Evolutionary conservation across 2,329 filamentous ascomycete genomes (phyloP).

Genomic region (Xylariaceae sp.): DNA sequence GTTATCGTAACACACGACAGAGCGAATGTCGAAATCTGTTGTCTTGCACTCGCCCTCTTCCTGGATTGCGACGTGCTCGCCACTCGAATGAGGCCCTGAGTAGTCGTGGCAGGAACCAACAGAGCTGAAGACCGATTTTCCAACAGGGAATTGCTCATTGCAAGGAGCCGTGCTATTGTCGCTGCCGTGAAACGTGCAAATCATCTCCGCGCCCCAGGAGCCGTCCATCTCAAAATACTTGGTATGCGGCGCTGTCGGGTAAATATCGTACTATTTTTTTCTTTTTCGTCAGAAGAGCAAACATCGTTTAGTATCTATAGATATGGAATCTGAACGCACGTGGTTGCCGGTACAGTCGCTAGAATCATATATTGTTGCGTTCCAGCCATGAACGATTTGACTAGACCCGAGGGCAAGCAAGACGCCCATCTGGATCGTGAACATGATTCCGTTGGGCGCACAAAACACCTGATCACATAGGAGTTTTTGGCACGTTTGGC

Average conservation of each 20-base stretch:
- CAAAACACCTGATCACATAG: too few relatives aligned
- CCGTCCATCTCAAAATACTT: constrained; percentile 31
- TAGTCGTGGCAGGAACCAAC: constrained; percentile 22
- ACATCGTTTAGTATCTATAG: not conserved
- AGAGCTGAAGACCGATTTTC: constrained; percentile 23
- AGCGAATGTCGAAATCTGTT: constrained; percentile 24
- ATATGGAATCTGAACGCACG: constrained; percentile 9
- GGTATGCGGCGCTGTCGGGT: constrained; percentile 13
- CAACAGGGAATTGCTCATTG: constrained; percentile 22
- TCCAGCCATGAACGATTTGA: constrained; percentile 22
- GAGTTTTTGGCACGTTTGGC: too few relatives aligned
- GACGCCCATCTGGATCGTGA: constrained; percentile 13
- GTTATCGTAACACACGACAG: constrained; percentile 25
- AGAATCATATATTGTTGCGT: constrained; percentile 28
- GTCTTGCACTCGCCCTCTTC: constrained; percentile 24
- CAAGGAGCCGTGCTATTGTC: constrained; percentile 19
- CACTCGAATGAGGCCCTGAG: constrained; percentile 24
- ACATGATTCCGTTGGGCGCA: constrained; percentile 16
- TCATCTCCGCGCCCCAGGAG: constrained; percentile 22
- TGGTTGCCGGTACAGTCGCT: constrained; percentile 23
- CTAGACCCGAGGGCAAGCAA: constrained; percentile 19
- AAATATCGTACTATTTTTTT: constrained; percentile 25
- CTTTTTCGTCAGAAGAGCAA: not conserved
- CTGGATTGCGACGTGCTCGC: constrained; percentile 13
- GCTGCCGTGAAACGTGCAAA: constrained; percentile 21